phyloP scores from a whole-genome alignment of 177 flowering plant genomes.

The Tripterygium wilfordii region DNA sequence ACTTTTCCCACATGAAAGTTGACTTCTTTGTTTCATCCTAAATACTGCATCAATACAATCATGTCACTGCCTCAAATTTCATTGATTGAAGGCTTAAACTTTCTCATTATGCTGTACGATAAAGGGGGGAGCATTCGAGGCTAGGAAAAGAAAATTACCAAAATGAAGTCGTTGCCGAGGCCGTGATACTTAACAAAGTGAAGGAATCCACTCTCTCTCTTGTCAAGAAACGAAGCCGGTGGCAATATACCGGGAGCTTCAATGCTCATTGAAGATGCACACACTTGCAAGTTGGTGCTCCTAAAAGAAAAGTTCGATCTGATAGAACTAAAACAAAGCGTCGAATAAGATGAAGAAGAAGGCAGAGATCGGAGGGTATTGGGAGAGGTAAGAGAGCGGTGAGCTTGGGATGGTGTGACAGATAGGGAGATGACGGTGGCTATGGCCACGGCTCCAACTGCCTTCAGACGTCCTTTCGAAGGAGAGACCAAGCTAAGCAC shows the following conservation, averaged over 20 bases:
- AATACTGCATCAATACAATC: too few relatives aligned
- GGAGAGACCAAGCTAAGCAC: too few relatives aligned
- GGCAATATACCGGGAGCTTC: constrained; percentile 16
- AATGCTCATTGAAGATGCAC: constrained; percentile 33
- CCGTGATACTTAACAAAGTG: constrained; percentile 77
- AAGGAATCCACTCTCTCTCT: constrained; percentile 33
- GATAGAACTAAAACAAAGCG: constrained; percentile 2
- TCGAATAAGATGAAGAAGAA: not conserved
- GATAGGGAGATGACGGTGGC: constrained; percentile 25
- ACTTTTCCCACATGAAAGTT: too few relatives aligned
- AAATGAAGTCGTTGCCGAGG: constrained; percentile 70
- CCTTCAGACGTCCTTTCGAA: not conserved
- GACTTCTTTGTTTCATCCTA: too few relatives aligned
- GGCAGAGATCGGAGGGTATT: constrained; percentile 2
- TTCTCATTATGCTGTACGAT: not conserved
- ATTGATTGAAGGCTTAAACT: not conserved
- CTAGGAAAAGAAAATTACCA: constrained; percentile 26
- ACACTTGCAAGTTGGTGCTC: constrained; percentile 19
- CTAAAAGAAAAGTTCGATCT: not conserved
- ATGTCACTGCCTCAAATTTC: not conserved
- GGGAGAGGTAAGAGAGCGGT: constrained; percentile 9
- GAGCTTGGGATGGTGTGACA: constrained; percentile 8
- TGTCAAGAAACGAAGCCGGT: constrained; percentile 36
- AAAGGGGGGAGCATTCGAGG: not conserved
- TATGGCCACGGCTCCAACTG: constrained; percentile 17